phyloP scores from a whole-genome alignment of 2,329 filamentous ascomycete species.

The Neospermospora avenae region DNA sequence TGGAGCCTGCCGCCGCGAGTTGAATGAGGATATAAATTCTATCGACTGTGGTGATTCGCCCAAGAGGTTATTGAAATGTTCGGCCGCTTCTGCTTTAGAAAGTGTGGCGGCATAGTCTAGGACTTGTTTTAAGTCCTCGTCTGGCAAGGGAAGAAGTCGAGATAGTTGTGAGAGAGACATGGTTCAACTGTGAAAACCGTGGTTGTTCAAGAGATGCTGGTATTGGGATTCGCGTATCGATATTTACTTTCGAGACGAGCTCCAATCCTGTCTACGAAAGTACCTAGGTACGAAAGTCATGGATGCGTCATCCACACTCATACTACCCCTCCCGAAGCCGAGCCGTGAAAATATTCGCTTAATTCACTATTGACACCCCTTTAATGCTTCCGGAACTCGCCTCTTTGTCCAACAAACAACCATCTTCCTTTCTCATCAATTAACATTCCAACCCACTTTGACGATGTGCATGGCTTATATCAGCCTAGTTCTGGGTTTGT shows the following conservation, averaged over 20 bases:
- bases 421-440: background rate
- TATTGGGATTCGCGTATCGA: background rate
- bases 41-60: constrained; percentile 76
- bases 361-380: background rate
- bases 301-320: background rate
- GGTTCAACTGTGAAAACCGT: background rate
- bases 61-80: constrained; percentile 83
- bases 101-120: constrained; percentile 77
- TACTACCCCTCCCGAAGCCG: background rate
- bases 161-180: constrained; percentile 65
- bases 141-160: constrained; percentile 77
- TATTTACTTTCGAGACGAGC: background rate
- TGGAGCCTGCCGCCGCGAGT: constrained; percentile 57
- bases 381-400: background rate
- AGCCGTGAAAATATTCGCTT: background rate
- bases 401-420: background rate
- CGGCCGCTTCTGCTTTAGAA: constrained; percentile 71
- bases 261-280: background rate
- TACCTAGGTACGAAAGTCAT: background rate
- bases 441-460: background rate
- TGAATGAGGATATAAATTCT: constrained; percentile 72
- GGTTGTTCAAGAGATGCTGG: background rate
- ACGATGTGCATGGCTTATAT: background rate
- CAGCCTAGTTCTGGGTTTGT: constrained; percentile 1
- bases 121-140: constrained; percentile 79